Evolutionary conservation across 106 monocot species (phyloP).

Genomic region (Iris macrosiphon): DNA sequence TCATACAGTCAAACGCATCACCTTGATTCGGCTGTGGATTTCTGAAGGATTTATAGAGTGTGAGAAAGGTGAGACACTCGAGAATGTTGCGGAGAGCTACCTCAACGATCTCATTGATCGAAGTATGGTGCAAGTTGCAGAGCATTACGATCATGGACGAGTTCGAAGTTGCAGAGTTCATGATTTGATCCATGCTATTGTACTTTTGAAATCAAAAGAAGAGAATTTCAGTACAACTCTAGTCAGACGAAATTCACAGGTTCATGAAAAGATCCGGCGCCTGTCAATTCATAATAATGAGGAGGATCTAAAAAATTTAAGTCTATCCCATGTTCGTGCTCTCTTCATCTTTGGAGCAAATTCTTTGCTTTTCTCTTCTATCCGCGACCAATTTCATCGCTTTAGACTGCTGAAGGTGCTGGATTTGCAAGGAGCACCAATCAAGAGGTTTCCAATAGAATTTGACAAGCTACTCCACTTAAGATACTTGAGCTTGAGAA

Average conservation of each 20-base stretch:
- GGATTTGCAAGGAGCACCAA: conserved; percentile 25
- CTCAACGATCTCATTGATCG: conserved; percentile 20
- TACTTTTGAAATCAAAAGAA: conserved; percentile 17
- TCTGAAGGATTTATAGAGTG: conserved; percentile 32
- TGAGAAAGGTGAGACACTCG: conserved; percentile 4
- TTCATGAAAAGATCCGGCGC: conserved; percentile 4
- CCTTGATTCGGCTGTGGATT: conserved; percentile 24
- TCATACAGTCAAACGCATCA: conserved; percentile 12
- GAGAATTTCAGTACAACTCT: conserved; percentile 19
- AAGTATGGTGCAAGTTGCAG: conserved; percentile 28
- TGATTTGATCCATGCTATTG: conserved; percentile 21
- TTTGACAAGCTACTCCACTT: conserved; percentile 15
- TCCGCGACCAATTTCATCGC: conserved; percentile 1
- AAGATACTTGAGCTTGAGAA: conserved; percentile 30
- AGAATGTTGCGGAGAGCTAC: conserved; percentile 19
- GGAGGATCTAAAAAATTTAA: conserved; percentile 3
- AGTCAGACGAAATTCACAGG: neutral
- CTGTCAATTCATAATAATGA: conserved; percentile 4
- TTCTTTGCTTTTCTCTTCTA: neutral
- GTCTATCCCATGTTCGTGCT: conserved; percentile 17
- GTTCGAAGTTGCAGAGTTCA: conserved; percentile 26
- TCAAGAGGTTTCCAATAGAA: conserved; percentile 16
- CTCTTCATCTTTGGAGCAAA: conserved; percentile 20
- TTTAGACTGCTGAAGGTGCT: conserved; percentile 24
- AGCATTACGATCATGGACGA: conserved; percentile 21